Conservation (phyloP, 495 filamentous ascomycete species). For the Acidiella bohemica region DNA sequence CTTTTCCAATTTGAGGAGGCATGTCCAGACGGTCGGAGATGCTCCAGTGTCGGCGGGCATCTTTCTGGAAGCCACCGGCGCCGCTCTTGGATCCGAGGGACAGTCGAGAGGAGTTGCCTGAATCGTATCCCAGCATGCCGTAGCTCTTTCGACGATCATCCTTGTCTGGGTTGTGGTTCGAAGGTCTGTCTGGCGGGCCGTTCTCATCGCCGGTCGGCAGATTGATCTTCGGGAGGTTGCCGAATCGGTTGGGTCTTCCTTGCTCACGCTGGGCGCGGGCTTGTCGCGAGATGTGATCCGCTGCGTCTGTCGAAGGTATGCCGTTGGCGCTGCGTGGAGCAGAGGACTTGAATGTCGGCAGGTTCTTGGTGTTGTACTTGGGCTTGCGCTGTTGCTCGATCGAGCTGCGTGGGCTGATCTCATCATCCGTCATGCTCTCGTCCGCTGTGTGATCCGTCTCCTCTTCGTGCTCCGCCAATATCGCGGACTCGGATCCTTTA, state of each 20-base stretch:
- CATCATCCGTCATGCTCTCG: background rate
- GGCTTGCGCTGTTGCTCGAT: conserved; percentile 18
- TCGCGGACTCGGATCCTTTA: conserved; percentile 19
- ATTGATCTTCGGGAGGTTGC: conserved; percentile 48
- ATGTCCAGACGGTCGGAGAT: conserved; percentile 45
- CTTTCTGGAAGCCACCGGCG: background rate
- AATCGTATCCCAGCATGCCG: conserved; percentile 8
- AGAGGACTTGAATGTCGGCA: conserved; percentile 41
- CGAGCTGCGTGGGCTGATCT: conserved; percentile 4
- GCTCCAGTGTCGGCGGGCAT: conserved; percentile 45
- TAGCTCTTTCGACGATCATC: conserved; percentile 11
- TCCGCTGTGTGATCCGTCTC: background rate
- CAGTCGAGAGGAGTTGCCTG: background rate
- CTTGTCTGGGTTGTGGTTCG: background rate
- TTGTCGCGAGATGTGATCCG: conserved; percentile 31
- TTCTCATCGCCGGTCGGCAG: conserved; percentile 32
- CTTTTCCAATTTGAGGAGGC: conserved; percentile 24
- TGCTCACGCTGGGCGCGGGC: conserved; percentile 23
- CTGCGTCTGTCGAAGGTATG: background rate
- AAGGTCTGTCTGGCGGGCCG: background rate
- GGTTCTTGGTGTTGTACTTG: conserved; percentile 30
- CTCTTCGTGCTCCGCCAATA: conserved; percentile 14
- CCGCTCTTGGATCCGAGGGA: background rate
- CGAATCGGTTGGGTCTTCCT: conserved; percentile 25
- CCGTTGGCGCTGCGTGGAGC: conserved; percentile 20